phyloP scores from a whole-genome alignment of 768 basidiomycete species.

The Cantharellus anzutake region DNA sequence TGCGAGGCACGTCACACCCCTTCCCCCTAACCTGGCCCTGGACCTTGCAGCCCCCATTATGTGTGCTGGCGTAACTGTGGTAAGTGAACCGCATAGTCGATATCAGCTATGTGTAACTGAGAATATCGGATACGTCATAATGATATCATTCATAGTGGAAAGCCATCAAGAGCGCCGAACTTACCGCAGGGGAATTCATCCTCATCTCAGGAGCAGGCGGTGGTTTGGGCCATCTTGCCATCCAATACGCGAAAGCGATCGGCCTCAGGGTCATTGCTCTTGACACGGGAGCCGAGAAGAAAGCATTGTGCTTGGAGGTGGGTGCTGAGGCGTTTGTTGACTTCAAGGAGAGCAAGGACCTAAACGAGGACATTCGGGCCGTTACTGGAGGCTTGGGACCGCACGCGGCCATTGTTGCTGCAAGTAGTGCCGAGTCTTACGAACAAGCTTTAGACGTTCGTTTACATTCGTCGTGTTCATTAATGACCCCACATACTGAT shows the following conservation, averaged over 20 bases:
- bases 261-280: constrained; percentile 68
- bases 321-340: constrained; percentile 28
- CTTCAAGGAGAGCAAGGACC: constrained; percentile 45
- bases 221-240: constrained; percentile 45
- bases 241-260: constrained; percentile 65
- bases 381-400: constrained; percentile 40
- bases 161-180: constrained; percentile 54
- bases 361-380: constrained; percentile 43
- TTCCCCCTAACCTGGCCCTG: constrained; percentile 38
- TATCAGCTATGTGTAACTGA: not conserved
- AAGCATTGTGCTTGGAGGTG: constrained; percentile 14
- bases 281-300: constrained; percentile 61
- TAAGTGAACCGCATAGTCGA: not conserved
- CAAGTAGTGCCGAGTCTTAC: constrained; percentile 21
- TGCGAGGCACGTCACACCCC: constrained; percentile 55
- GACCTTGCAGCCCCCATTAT: constrained; percentile 44
- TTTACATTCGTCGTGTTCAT: constrained; percentile 34
- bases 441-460: constrained; percentile 25
- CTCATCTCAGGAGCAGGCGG: constrained; percentile 50
- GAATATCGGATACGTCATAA: not conserved
- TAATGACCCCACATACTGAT: too few relatives aligned
- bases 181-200: constrained; percentile 52
- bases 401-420: constrained; percentile 27
- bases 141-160: constrained; percentile 27
- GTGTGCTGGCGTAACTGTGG: constrained; percentile 41